Base-by-base conservation (phyloP, 1,284 basidiomycete genomes). In the Leccinum angustisporum region DNA sequence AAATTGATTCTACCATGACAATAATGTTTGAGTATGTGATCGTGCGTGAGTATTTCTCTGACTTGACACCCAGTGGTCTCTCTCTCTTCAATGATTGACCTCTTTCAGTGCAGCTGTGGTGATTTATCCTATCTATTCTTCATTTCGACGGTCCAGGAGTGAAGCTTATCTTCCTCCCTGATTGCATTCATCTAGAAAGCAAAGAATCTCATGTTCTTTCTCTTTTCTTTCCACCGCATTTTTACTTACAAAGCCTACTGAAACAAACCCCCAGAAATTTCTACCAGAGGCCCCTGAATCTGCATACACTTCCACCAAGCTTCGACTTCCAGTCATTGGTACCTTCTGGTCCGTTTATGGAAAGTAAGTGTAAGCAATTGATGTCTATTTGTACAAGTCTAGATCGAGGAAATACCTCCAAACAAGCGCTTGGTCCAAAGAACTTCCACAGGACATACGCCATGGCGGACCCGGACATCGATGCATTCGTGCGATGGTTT, bases 401-500 rank as follows among this genome's bases (percentile, higher is more conserved):
- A 14, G 1, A 25, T 46, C 11, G 18, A 38, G 5, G 6, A 21
- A 46, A 21, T 27, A 27, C 25, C 25, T 27, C 25, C 5, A 18
- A 43, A 43, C 40, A 9, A 27, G 25, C 4, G 25, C 25, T 27
- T 27, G 4, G 25, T 27, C 25, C 25, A 27, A 27, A 27, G 25
- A 27, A 27, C 25, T 27, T 27, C 25, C 25, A 9, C 14, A 43
- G 16, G 40, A n/a, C n/a, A 43, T n/a, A 43, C 48, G 2, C 31
- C 43, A 34, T 34, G 60, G 57, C 56, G 18, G 60, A 69, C 55
- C 11, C 38, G 5, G 55, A 60, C 11, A 70, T 78, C 46, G 67
- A 72, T 25, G 63, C 62, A 11, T 77, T 82, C 56, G 27, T 79
- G 16, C 53, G 53, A 46, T 84, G 82, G 82, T 83, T 83, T 67